Conservation (phyloP, 2,329 filamentous ascomycete genomes). For the Monosporascus sp. region DNA sequence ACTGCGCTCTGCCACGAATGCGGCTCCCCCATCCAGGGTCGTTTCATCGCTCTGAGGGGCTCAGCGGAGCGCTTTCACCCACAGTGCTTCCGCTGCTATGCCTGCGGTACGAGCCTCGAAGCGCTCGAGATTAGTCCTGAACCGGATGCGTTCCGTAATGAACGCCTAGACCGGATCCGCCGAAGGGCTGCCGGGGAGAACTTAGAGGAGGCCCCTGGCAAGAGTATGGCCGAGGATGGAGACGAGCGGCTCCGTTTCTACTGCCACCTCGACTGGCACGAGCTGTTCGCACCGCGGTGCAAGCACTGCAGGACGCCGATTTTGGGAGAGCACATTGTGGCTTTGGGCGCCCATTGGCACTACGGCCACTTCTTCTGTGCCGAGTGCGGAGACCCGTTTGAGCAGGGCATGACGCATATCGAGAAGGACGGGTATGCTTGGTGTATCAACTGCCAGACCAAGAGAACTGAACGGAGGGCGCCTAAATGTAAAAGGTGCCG, state of each 20-base stretch:
- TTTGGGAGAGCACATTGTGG: constrained; percentile 88
- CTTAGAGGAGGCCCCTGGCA: constrained; percentile 56
- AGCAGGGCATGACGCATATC: constrained; percentile 62
- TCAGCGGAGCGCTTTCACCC: constrained; percentile 77
- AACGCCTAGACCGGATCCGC: constrained; percentile 68
- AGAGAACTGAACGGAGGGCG: constrained; percentile 79
- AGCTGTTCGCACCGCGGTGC: constrained; percentile 86
- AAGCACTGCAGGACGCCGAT: constrained; percentile 96
- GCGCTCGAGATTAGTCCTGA: constrained; percentile 96
- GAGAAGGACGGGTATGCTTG: constrained; percentile 98
- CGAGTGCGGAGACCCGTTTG: constrained; percentile 95
- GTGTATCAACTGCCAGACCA: constrained; percentile 90
- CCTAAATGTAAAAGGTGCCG: constrained; percentile 85
- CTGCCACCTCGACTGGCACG: constrained; percentile 98
- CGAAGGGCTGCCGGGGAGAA: constrained; percentile 54
- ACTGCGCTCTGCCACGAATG: constrained; percentile 82
- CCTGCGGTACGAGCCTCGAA: constrained; percentile 83
- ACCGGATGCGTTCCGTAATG: constrained; percentile 64
- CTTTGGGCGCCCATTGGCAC: constrained; percentile 94
- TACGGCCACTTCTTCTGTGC: constrained; percentile 98
- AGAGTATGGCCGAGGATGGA: constrained; percentile 65
- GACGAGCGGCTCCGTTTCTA: constrained; percentile 78
- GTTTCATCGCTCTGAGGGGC: constrained; percentile 79
- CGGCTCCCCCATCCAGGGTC: constrained; percentile 76
- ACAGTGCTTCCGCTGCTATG: constrained; percentile 84